Evolutionary conservation across 768 basidiomycete species (phyloP), one percentile per base, ranked within the genome.

Genomic region (Tulasnella sp.): DNA sequence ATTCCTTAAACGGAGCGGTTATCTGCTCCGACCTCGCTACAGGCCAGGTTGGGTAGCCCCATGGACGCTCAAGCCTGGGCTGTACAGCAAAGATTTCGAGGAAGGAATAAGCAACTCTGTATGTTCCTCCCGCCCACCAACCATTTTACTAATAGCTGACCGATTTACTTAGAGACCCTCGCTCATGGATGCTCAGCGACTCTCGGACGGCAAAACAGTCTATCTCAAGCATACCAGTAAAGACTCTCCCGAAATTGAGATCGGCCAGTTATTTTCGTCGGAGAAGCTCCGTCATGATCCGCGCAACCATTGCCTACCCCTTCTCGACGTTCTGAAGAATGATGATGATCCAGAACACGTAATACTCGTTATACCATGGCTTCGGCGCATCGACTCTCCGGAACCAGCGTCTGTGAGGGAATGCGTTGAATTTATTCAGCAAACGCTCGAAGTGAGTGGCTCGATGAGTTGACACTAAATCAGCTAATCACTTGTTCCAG

Each of bases 401-500:
- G 42, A 46, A 34, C 78, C 72, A 21, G 78, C 46, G 1, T 73
- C 76, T 3, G 36, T 77, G 5, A 40, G 58, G 7, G 76, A 77
- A 38, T 77, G 76, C n/a, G 76, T 77, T 21, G 68, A 74, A 31
- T 72, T 79, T 44, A 48, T 79, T 2, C 38, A 74, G 21, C 78
- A 79, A 46, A 79, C 78, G 10, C 39, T 79, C 6, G 78, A 52
- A n/a, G 10, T 19, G 16, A 14, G 42, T 44, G 14, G 10, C 42
- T 44, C 42, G 42, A 44, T 2, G 6, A 16, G 42, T 44, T 44
- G 42, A 2, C 42, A 8, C 6, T 44, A 44, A 5, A 40, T 40
- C 40, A 40, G 40, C 40, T 40, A 12, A 40, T 12, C 40, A 40
- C 40, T 40, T 12, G 12, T 40, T 5, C 56, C 56, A 79, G 77